These are phyloP conservation scores for Exophiala alcalophila DNA, from an alignment of 2,329 filamentous ascomycete species.

Conservation along the genomic window DNA sequence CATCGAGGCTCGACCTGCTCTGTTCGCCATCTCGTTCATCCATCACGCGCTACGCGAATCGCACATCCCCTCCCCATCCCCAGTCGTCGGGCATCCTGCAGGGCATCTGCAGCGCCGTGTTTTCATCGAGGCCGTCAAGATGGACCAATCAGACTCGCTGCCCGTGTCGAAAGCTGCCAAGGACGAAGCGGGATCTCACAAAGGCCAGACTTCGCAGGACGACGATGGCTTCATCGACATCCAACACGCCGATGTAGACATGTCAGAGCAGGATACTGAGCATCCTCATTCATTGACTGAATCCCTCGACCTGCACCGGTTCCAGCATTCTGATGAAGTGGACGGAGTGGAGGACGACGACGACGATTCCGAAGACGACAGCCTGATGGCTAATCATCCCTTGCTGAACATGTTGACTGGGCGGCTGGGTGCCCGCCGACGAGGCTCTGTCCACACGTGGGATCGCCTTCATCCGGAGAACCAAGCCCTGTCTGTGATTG, in stretches of 20 bases:
- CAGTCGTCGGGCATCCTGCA: too few species aligned
- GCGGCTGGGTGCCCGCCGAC: constrained; percentile 27
- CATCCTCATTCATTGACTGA: constrained; percentile 10
- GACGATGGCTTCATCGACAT: constrained; percentile 31
- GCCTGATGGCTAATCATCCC: constrained; percentile 29
- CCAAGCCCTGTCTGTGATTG: constrained; percentile 62
- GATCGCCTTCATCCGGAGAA: constrained; percentile 69
- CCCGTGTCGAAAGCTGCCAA: constrained; percentile 16
- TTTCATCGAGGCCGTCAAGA: constrained; percentile 9
- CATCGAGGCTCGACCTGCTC: too few species aligned
- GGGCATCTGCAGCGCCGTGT: background rate
- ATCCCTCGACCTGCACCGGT: constrained; percentile 25
- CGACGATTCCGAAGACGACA: constrained; percentile 28
- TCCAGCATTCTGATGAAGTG: constrained; percentile 22
- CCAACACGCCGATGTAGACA: constrained; percentile 29
- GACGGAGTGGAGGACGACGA: constrained; percentile 26
- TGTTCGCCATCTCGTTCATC: too few species aligned
- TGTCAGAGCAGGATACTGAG: constrained; percentile 20
- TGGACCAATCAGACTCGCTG: constrained; percentile 16
- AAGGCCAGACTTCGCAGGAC: constrained; percentile 19
- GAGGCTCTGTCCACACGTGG: constrained; percentile 29
- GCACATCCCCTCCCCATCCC: too few species aligned
- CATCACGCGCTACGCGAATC: too few species aligned
- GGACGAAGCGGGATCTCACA: too few species aligned
- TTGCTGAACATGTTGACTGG: constrained; percentile 30